Evolutionary conservation across 768 basidiomycete species (phyloP).

Genomic region (Rubroboletus pulcherrimus): DNA sequence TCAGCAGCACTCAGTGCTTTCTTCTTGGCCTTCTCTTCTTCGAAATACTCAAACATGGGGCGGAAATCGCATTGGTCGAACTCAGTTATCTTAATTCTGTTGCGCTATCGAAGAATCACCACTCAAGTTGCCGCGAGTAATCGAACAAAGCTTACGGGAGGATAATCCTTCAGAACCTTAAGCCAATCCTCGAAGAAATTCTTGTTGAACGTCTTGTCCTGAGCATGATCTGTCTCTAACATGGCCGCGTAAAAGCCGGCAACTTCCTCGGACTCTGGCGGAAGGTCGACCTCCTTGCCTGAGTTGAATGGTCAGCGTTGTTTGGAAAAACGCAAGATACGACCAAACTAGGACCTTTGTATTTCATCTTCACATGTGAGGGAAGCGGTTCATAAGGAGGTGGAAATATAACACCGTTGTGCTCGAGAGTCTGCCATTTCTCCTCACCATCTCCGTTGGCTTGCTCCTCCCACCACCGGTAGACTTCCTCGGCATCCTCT

Average conservation of each 20-base stretch:
- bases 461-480: constrained; percentile 84
- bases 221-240: constrained; percentile 88
- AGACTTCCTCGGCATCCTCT: constrained; percentile 62
- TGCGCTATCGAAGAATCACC: constrained; percentile 41
- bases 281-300: constrained; percentile 79
- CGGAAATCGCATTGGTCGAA: constrained; percentile 90
- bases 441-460: constrained; percentile 68
- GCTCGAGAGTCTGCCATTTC: constrained; percentile 96
- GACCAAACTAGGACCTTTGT: constrained; percentile 63
- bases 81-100: constrained; percentile 68
- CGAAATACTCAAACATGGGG: constrained; percentile 91
- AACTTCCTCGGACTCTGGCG: constrained; percentile 89
- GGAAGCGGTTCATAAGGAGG: constrained; percentile 90
- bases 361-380: constrained; percentile 84
- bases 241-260: constrained; percentile 94
- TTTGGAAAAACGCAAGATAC: constrained; percentile 5
- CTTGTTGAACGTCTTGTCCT: constrained; percentile 83
- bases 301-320: constrained; percentile 18
- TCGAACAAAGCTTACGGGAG: constrained; percentile 61
- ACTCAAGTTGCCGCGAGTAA: constrained; percentile 1
- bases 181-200: constrained; percentile 96
- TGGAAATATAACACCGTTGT: constrained; percentile 93
- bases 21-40: constrained; percentile 89
- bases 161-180: constrained; percentile 69
- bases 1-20: constrained; percentile 80